A percentile compares a stretch with the other conserved stretches of the same genome.
phyloP scores from a whole-genome alignment of 768 basidiomycete genomes.

The Serpula lacrymans region DNA sequence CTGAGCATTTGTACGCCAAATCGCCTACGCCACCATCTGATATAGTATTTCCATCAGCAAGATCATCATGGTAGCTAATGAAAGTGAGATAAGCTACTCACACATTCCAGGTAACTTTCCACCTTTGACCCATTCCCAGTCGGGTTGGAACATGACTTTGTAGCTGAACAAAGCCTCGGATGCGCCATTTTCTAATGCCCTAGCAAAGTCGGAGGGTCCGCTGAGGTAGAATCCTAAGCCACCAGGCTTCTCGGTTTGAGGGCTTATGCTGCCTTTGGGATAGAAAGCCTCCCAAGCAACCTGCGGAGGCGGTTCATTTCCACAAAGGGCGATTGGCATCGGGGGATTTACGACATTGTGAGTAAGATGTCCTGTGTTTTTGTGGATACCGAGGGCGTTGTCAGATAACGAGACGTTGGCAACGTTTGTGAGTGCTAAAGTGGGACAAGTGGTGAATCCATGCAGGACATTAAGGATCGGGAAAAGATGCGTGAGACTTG shows the following conservation, averaged over 20 bases:
- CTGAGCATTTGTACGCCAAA: constrained; percentile 61
- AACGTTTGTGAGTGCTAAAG: constrained; percentile 19
- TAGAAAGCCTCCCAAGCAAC: constrained; percentile 62
- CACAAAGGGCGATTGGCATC: background rate
- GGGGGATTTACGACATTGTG: constrained; percentile 28
- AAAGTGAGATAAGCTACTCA: constrained; percentile 36
- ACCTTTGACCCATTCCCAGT: constrained; percentile 69
- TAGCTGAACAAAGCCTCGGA: constrained; percentile 62
- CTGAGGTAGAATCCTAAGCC: constrained; percentile 71
- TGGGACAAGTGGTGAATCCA: constrained; percentile 42
- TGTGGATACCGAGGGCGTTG: constrained; percentile 46
- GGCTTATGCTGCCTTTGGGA: constrained; percentile 59
- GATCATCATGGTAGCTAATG: background rate
- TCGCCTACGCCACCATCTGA: constrained; percentile 56
- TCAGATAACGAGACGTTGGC: constrained; percentile 36
- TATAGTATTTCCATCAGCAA: background rate
- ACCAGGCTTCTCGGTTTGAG: constrained; percentile 45
- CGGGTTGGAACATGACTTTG: constrained; percentile 58
- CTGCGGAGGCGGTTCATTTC: constrained; percentile 8
- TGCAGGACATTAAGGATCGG: constrained; percentile 7
- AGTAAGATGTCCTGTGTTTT: constrained; percentile 35
- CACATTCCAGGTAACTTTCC: constrained; percentile 76
- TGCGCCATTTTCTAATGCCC: constrained; percentile 35
- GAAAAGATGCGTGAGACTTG: constrained; percentile 6
- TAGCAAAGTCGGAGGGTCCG: constrained; percentile 46